Percentiles rank a stretch among this genome's conserved stretches.
phyloP scores from a whole-genome alignment of 176 grass and related monocot species.

The Triticum monococcum region DNA sequence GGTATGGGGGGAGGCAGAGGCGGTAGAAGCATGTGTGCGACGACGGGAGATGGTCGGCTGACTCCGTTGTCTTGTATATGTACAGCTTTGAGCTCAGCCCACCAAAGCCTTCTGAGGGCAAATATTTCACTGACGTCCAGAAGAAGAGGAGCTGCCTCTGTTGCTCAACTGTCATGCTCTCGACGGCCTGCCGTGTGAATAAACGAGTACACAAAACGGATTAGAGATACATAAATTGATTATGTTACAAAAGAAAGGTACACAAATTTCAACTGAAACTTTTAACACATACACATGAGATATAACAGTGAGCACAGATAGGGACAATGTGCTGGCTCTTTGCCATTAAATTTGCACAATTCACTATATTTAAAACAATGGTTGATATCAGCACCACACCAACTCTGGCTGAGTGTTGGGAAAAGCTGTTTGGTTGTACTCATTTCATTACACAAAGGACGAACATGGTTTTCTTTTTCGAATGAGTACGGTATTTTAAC shows the following conservation, averaged over 20 bases:
- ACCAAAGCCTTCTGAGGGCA: conserved; percentile 80
- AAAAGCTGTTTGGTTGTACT: not conserved
- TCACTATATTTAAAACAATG: not conserved
- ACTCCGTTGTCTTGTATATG: conserved; percentile 72
- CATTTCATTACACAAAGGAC: conserved; percentile 9
- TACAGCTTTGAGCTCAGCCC: conserved; percentile 85
- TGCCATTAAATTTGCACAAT: not conserved
- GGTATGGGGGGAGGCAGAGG: conserved; percentile 80
- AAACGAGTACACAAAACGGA: conserved; percentile 9
- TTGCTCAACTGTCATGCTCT: conserved; percentile 72
- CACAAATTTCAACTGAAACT: not conserved
- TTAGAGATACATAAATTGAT: not conserved
- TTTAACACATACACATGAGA: not conserved
- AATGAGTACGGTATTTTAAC: not conserved
- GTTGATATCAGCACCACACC: not conserved
- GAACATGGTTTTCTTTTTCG: not conserved
- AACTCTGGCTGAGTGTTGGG: not conserved
- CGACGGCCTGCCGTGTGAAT: conserved; percentile 55
- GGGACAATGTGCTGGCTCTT: not conserved
- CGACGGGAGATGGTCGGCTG: conserved; percentile 70
- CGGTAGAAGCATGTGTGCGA: conserved; percentile 98
- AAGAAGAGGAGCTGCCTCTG: conserved; percentile 89
- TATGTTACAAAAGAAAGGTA: not conserved
- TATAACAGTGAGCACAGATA: not conserved
- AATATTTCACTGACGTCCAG: conserved; percentile 94